phyloP scores from a whole-genome alignment of 2,329 filamentous ascomycete species.

The Clonostachys byssicola region DNA sequence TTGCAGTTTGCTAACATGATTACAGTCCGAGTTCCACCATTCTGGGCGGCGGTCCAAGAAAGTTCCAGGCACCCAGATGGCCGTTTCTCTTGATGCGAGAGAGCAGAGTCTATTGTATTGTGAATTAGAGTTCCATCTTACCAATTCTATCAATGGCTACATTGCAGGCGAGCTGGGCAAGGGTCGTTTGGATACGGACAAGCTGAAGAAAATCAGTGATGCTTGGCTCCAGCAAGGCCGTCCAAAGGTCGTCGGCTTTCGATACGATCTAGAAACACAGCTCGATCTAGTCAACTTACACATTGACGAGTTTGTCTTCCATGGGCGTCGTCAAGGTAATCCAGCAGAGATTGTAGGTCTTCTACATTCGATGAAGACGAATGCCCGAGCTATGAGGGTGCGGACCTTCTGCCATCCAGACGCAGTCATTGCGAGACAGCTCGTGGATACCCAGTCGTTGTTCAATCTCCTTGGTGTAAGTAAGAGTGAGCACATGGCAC shows the following conservation, averaged over 20 bases:
- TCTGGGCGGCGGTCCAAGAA: conserved; percentile 22
- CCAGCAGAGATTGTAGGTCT: conserved; percentile 38
- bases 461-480: conserved; percentile 43
- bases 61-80: conserved; percentile 19
- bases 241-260: conserved; percentile 50
- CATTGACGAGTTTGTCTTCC: conserved; percentile 48
- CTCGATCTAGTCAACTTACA: conserved; percentile 49
- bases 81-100: conserved; percentile 47
- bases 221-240: conserved; percentile 47
- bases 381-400: conserved; percentile 47
- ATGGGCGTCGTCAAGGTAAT: conserved; percentile 38
- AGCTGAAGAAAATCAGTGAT: conserved; percentile 46
- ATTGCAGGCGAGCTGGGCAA: conserved; percentile 47
- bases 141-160: conserved; percentile 45
- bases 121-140: conserved; percentile 53
- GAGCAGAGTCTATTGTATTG: conserved; percentile 57
- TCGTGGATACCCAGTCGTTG: conserved; percentile 47
- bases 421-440: conserved; percentile 51
- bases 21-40: conserved; percentile 29
- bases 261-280: conserved; percentile 57
- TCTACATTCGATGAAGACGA: conserved; percentile 45
- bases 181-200: conserved; percentile 48
- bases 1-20: conserved; percentile 7
- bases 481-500: conserved; percentile 35
- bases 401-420: conserved; percentile 57